Evolutionary conservation across 345 rosid genomes (phyloP).

Genomic region (Aegle marmelos): DNA sequence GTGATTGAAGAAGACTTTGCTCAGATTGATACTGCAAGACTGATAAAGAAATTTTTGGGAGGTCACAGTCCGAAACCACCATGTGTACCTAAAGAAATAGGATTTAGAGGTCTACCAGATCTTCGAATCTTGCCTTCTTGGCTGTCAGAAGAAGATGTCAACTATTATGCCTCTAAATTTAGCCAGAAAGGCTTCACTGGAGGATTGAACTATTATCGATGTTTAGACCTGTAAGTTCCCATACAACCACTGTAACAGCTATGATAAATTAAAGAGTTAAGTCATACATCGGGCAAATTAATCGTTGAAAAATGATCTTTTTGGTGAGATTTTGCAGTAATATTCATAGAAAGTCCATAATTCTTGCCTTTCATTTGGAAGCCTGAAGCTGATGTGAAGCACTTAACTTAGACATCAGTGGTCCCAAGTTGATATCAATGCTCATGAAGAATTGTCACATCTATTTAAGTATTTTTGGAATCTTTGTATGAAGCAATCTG

Average conservation of each 20-base stretch:
- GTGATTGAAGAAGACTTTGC: slow-evolving; percentile 74
- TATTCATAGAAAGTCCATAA: neutral
- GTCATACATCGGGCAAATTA: neutral
- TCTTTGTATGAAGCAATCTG: neutral
- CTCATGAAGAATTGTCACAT: too few relatives aligned
- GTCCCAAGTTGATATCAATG: neutral
- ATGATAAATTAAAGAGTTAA: neutral
- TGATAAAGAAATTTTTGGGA: slow-evolving; percentile 41
- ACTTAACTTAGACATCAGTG: neutral
- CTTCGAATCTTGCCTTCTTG: slow-evolving; percentile 56
- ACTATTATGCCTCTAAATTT: slow-evolving; percentile 57
- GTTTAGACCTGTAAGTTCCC: slow-evolving; percentile 55
- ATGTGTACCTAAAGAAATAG: slow-evolving; percentile 51
- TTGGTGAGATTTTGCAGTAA: neutral
- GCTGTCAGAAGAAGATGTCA: slow-evolving; percentile 67
- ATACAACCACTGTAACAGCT: neutral
- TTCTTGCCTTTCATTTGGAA: neutral
- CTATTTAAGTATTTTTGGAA: neutral
- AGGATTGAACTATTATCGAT: slow-evolving; percentile 80
- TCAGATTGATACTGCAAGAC: slow-evolving; percentile 43
- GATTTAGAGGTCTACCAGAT: slow-evolving; percentile 52
- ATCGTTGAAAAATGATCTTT: neutral
- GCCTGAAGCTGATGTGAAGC: neutral
- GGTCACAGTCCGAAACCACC: slow-evolving; percentile 47
- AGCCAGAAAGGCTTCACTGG: slow-evolving; percentile 75